phyloP scores from a whole-genome alignment of 805 yeast genomes.

The Jamesozyma rosinii region DNA sequence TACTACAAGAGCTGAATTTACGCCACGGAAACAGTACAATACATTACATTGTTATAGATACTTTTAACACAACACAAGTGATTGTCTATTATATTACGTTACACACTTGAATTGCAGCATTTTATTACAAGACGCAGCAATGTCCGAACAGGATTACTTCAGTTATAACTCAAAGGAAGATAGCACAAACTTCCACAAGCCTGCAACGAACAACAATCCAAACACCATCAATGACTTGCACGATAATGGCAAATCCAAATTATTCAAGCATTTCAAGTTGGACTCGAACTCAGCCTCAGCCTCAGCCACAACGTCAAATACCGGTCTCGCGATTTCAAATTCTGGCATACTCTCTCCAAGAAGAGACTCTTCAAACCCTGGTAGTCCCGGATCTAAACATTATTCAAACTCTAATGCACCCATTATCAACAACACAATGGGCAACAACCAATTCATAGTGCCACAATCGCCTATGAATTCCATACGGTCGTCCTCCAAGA shows the following conservation, averaged over 20 bases:
- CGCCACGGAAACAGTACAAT: too few species aligned
- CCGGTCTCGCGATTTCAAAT: neutral
- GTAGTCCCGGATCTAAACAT: neutral
- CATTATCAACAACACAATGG: neutral
- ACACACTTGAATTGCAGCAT: too few species aligned
- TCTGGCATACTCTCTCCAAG: neutral
- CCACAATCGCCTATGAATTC: neutral
- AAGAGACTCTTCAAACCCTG: neutral
- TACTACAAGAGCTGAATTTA: too few species aligned
- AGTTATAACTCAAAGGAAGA: neutral
- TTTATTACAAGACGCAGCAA: neutral
- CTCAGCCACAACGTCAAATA: neutral
- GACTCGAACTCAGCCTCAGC: neutral
- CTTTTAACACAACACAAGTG: too few species aligned
- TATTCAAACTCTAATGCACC: neutral
- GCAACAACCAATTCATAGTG: neutral
- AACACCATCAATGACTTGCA: neutral
- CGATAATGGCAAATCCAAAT: neutral
- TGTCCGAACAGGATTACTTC: conserved; percentile 2
- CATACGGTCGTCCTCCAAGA: neutral
- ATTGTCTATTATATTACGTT: too few species aligned
- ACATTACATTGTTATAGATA: too few species aligned
- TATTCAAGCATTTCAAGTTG: neutral
- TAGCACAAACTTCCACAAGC: neutral
- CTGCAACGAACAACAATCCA: neutral